Evolutionary conservation across 2,329 filamentous ascomycete genomes (phyloP), one percentile per base, ranked within the genome.

Genomic region (Penicillium janthinellum): DNA sequence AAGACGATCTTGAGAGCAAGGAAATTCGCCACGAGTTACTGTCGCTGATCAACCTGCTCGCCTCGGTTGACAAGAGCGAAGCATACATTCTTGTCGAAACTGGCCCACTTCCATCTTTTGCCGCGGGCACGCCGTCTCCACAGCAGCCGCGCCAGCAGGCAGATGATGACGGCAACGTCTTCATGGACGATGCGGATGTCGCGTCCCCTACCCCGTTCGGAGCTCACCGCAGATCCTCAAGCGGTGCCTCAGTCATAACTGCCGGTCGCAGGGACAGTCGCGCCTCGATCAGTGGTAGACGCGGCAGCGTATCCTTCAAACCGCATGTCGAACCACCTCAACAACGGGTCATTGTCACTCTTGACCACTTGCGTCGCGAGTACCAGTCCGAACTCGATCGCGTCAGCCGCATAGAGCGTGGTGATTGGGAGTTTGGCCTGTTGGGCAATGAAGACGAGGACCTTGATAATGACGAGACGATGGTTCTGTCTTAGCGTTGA

Each of bases 371-470:
- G 54, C 85, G 93, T 70, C 91, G 89, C 75, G 90, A 94, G 73
- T 99, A 97, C 75, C 91, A 96, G 77, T 86, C 85, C 25, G 92
- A 98, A 77, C 79, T 99, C 71, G 95, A 99, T 77, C 85, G 92
- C 63, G 89, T 95, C 67, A 91, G 90, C 54, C 90, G 91, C 55
- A 92, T 97, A 73, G 88, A 95, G 77, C 90, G 91, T 71, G 92
- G 96, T 59, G 88, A 96, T 72, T 97, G 96, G 81, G 90, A 90
- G 15, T 91, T 97, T 72, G 82, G 78, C 42, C 77, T 75, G 44
- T 65, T 75, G 34, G 69, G 63, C 20, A 65, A 64, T 22, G 64
- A 65, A 5, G 67, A 68, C 1, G 69, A 66, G 54, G 63, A 62
- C 4, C 58, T 58, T 41, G 73, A 74, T 73, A 69, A 73, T 66